Evolutionary conservation across 768 basidiomycete species (phyloP), one percentile per base, ranked within the genome.

Genomic region (Mycena crocata): DNA sequence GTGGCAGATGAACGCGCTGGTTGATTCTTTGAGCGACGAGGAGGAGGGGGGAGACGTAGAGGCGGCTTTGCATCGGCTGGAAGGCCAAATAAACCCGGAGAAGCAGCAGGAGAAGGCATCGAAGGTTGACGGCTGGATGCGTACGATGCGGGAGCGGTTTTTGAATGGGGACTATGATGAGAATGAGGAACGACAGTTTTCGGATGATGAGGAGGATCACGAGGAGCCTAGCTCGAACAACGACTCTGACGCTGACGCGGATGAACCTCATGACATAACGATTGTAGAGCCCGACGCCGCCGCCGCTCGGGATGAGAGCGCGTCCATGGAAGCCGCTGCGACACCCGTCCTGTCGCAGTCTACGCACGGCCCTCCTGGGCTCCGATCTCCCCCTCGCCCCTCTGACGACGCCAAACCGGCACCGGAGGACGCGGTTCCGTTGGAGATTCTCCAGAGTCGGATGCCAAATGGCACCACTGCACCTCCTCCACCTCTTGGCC

Each of bases 91-190:
- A 58, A 94, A 94, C 75, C 86, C 86, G 0, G 82, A 88, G 65
- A 85, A 87, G 73, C 87, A 91, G 74, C 83, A 87, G 68, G 91
- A 89, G 70, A 93, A 90, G 72, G 86, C 86, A 37, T 84, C 84
- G 51, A 94, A 94, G 75, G 93, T 96, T 5, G 90, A 95, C 74
- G 88, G 89, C 3, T 95, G 94, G 94, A 88, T 94, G 51, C 86
- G 86, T 67, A 86, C 85, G 14, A 90, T 94, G 35, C 88, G 87
- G 70, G 85, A 90, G 55, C 85, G 93, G 31, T 80, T 91, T 77
- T 85, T 82, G 10, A 85, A 84, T 23, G 89, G 89, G 0, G 89
- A 90, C 68, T 90, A 90, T 74, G 83, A 84, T 4, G 79, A 88
- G 69, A 45, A 54, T 30, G 90, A 90, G 63, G 82, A 76, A n/a